Conservation (phyloP, 768 basidiomycete species). For the Tephrocybe sp. region DNA sequence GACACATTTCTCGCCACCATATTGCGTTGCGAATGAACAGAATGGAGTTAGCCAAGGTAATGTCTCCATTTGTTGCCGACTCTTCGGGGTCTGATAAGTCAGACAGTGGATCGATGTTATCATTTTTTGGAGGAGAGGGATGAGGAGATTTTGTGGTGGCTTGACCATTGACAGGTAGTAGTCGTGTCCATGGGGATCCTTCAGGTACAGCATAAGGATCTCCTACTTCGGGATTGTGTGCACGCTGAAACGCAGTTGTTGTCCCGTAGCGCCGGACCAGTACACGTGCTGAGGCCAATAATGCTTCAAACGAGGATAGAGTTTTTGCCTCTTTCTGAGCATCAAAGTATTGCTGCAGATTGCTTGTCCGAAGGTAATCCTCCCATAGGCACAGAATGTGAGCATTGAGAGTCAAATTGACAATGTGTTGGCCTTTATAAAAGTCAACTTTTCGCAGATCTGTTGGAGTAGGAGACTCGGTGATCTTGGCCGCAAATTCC, state of each 20-base stretch:
- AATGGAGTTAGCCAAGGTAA: slow-evolving; percentile 19
- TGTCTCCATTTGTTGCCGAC: slow-evolving; percentile 4
- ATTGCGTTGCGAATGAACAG: slow-evolving; percentile 21
- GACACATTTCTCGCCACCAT: slow-evolving; percentile 22
- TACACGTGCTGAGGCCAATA: not conserved
- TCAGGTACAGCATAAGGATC: slow-evolving; percentile 2
- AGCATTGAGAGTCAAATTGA: slow-evolving; percentile 19
- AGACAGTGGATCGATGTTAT: slow-evolving; percentile 1
- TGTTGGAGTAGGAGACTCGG: slow-evolving; percentile 18
- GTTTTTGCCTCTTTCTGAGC: not conserved
- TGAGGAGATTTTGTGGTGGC: no score
- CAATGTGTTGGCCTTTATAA: not conserved
- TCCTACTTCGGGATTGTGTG: not conserved
- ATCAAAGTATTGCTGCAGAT: slow-evolving; percentile 7
- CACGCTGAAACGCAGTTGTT: slow-evolving; percentile 4
- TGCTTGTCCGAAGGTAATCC: slow-evolving; percentile 13
- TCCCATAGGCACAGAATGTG: slow-evolving; percentile 22
- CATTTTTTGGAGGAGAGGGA: not conserved
- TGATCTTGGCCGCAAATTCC: slow-evolving; percentile 14
- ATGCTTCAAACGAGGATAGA: slow-evolving; percentile 8
- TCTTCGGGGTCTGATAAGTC: slow-evolving; percentile 5
- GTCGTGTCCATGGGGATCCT: slow-evolving; percentile 9
- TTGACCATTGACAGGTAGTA: no score
- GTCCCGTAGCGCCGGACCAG: slow-evolving; percentile 6
- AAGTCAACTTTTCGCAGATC: slow-evolving; percentile 26